Base-by-base conservation (phyloP, 2,329 filamentous ascomycete species). In the Ramularia endophylla region DNA sequence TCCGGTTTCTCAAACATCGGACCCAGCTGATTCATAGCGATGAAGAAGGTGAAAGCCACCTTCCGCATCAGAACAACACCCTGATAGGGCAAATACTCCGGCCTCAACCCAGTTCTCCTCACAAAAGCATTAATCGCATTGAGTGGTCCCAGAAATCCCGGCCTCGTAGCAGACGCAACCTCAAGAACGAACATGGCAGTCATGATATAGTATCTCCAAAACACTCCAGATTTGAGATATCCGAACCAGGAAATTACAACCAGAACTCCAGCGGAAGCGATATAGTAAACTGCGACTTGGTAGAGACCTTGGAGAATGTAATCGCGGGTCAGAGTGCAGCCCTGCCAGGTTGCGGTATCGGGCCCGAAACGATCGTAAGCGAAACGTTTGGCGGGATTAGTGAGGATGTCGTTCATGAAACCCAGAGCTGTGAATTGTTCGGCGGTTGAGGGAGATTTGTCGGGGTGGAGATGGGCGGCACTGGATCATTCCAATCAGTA, bases 331-430 rank as follows among this genome's bases (percentile, higher is more conserved):
- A 83, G 86, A 39, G 73, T 67, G 65, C 80, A 83, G 50, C 77
- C 71, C 50, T 75, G 69, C 82, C 83, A 90, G 7, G 63, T 61
- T 9, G 83, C 63, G 15, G 89, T 73, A 19, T 79, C 78, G 1
- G 86, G 82, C 0, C 89, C 89, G 61, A 95, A 88, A 35, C 87
- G 80, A 60, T 95, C 87, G 66, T 95, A 95, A 6, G 87, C 88
- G 61, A 92, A 94, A 41, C 87, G 76, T 57, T 77, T 81, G 1
- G 79, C 80, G 2, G 85, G 78, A 58, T 92, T 80, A n/a, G 79
- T 68, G 12, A 95, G 77, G 0, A 83, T 86, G 56, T 97, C 92
- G 57, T 87, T 79, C 5, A 87, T 88, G 33, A 81, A 71, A 69
- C 89, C 90, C 56, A 97, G 74, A 41, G 75, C 71, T 11, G 64